A percentile compares a stretch with the other conserved stretches of the same genome.
phyloP scores from a whole-genome alignment of 2,329 filamentous ascomycete genomes.

The Magnaporthales sp. region DNA sequence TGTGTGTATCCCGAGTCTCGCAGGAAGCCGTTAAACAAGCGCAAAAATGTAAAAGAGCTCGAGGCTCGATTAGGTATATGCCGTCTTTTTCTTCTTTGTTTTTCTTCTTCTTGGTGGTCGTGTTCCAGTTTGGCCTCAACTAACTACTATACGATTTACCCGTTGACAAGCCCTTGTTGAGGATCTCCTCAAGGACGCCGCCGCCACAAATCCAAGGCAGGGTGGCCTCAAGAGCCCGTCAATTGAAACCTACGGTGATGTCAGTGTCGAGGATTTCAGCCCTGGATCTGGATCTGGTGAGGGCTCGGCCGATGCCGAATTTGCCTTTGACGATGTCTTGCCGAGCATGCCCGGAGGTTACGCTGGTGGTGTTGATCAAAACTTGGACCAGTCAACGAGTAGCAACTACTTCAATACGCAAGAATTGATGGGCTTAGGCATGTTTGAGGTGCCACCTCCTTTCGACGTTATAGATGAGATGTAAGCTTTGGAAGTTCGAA shows the following conservation, averaged over 20 bases:
- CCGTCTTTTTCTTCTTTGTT: not conserved
- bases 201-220: slow-evolving; percentile 23
- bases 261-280: slow-evolving; percentile 15
- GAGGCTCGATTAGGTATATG: slow-evolving; percentile 70
- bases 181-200: slow-evolving; percentile 61
- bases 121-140: not conserved
- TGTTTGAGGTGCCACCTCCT: slow-evolving; percentile 73
- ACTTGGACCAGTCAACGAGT: not conserved
- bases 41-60: slow-evolving; percentile 82
- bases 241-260: slow-evolving; percentile 8
- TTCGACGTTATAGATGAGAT: slow-evolving; percentile 75
- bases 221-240: not conserved
- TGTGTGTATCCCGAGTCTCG: slow-evolving; percentile 86
- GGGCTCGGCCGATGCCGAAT: not conserved
- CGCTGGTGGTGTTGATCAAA: not conserved
- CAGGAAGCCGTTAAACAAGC: slow-evolving; percentile 79
- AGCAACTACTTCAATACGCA: not conserved
- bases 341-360: not conserved
- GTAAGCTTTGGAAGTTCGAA: slow-evolving; percentile 39
- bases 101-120: not conserved
- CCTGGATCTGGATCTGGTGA: slow-evolving; percentile 11
- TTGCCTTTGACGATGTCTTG: not conserved
- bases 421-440: slow-evolving; percentile 70
- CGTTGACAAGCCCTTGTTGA: slow-evolving; percentile 63
- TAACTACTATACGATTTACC: not conserved